These are phyloP conservation scores for Phytophthora boehmeriae DNA, from an alignment of 352 stramenopile genomes.

Conservation along the genomic window DNA sequence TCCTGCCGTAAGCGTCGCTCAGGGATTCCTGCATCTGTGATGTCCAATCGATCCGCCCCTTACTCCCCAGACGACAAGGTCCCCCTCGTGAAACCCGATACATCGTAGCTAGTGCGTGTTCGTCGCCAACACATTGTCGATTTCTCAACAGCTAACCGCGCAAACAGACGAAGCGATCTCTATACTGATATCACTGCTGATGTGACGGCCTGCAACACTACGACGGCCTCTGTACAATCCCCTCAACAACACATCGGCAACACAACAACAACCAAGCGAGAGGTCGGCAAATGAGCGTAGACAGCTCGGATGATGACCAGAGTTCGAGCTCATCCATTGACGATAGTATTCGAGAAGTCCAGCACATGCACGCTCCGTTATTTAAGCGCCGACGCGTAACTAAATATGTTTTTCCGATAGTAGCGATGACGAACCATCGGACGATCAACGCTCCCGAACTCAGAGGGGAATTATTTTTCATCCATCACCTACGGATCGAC, in stretches of 20 bases:
- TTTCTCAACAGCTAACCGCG: neutral
- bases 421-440: neutral
- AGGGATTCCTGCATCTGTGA: neutral
- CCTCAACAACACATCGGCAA: no score
- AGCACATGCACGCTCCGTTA: neutral
- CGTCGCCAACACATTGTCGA: conserved; percentile 6
- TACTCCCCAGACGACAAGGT: conserved; percentile 4
- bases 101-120: conserved; percentile 4
- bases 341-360: neutral
- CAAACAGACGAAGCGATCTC: neutral
- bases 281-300: no score
- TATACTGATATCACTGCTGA: neutral
- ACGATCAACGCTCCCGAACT: neutral
- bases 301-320: no score
- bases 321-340: no score
- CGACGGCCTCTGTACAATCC: neutral
- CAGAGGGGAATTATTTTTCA: conserved; percentile 10
- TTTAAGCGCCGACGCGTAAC: neutral
- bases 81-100: conserved; percentile 2
- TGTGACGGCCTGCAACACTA: neutral
- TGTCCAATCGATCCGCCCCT: neutral
- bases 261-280: no score
- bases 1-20: neutral
- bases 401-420: neutral
- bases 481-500: conserved; percentile 8